A percentile compares a stretch with the other conserved stretches of the same genome.
phyloP scores from a whole-genome alignment of 2,329 filamentous ascomycete species.

The Aspergillus carbonarius region DNA sequence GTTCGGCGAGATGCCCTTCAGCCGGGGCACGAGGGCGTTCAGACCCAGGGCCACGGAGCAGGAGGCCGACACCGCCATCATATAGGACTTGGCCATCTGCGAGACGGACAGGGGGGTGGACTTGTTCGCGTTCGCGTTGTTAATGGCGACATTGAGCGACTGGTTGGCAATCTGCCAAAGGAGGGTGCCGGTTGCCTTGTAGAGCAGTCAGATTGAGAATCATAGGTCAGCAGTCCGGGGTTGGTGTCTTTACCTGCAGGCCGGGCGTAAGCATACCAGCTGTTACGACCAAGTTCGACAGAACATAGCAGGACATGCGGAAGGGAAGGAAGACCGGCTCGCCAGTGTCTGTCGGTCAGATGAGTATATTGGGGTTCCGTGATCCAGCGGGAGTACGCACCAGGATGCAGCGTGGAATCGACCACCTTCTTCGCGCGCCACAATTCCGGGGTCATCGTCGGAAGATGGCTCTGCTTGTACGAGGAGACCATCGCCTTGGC shows the following conservation, averaged over 20 bases:
- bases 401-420: conserved; percentile 92
- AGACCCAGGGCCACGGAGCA: conserved; percentile 92
- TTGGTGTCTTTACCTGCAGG: conserved; percentile 58
- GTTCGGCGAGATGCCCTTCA: conserved; percentile 72
- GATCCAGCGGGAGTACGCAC: conserved; percentile 51
- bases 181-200: conserved; percentile 74
- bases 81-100: conserved; percentile 84
- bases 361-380: neutral
- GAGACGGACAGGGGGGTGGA: conserved; percentile 80
- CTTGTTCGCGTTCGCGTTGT: conserved; percentile 97
- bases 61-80: conserved; percentile 85
- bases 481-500: conserved; percentile 77
- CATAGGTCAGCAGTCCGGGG: neutral
- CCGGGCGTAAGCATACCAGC: conserved; percentile 95
- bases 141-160: conserved; percentile 96
- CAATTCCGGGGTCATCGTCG: conserved; percentile 81
- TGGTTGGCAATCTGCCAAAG: conserved; percentile 97
- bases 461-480: conserved; percentile 81
- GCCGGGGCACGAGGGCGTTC: conserved; percentile 81
- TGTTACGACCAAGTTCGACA: conserved; percentile 92
- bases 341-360: conserved; percentile 69
- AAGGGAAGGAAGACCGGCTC: conserved; percentile 90
- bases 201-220: neutral
- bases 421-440: conserved; percentile 97
- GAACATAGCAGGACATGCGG: conserved; percentile 93